These are phyloP conservation scores for Leccinum rimulosum DNA, from an alignment of 768 basidiomycete species.

Conservation along the genomic window DNA sequence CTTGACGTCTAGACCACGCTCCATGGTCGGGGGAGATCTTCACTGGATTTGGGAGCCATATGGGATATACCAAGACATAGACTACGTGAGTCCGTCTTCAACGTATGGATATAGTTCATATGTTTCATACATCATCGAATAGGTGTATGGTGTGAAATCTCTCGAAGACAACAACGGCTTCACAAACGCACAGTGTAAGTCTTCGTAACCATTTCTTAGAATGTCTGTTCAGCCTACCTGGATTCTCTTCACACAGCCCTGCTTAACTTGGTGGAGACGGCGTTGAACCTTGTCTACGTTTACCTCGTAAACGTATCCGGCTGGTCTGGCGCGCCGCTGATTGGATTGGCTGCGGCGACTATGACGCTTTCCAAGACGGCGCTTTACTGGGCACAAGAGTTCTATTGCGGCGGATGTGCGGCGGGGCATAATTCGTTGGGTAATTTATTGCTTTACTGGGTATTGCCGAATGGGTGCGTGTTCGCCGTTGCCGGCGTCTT, in stretches of 20 bases:
- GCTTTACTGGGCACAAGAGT: conserved; percentile 81
- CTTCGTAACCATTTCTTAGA: neutral
- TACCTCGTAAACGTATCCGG: conserved; percentile 64
- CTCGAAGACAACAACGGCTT: conserved; percentile 72
- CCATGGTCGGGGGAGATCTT: conserved; percentile 83
- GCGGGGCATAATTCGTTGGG: conserved; percentile 67
- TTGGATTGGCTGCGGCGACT: conserved; percentile 70
- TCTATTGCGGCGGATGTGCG: conserved; percentile 69
- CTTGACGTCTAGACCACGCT: conserved; percentile 60
- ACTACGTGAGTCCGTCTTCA: conserved; percentile 33
- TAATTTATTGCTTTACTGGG: conserved; percentile 58
- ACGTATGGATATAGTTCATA: neutral
- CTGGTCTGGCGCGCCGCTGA: conserved; percentile 64
- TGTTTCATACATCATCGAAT: conserved; percentile 25
- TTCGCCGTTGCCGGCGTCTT: neutral
- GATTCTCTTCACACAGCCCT: conserved; percentile 45
- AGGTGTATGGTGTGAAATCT: conserved; percentile 75
- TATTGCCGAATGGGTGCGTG: conserved; percentile 77
- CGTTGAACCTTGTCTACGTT: conserved; percentile 72
- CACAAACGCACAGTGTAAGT: conserved; percentile 81
- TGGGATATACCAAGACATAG: conserved; percentile 68
- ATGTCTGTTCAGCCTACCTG: neutral
- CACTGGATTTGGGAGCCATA: conserved; percentile 94
- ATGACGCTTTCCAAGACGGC: conserved; percentile 86
- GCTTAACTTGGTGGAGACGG: conserved; percentile 75